A percentile compares a stretch with the other conserved stretches of the same genome.
These are phyloP conservation scores for Aspergillus ustus DNA, from an alignment of 2,329 filamentous ascomycete species.

Conservation along the genomic window DNA sequence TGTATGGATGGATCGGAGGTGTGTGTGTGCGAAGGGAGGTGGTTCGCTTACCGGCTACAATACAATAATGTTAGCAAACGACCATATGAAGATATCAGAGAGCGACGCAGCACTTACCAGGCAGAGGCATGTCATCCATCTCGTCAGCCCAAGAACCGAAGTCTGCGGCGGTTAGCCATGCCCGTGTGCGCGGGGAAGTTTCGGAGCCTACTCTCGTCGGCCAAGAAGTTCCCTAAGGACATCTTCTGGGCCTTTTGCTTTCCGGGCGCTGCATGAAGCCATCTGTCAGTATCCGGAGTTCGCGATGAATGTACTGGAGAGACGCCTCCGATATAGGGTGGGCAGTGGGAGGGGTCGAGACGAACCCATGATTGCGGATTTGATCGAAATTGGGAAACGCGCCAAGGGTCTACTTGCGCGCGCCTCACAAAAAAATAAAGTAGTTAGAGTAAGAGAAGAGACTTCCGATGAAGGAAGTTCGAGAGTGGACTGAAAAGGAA, in stretches of 20 bases:
- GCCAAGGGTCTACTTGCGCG: constrained; percentile 44
- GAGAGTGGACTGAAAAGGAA: constrained; percentile 23
- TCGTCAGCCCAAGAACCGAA: constrained; percentile 98
- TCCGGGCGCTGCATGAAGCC: constrained; percentile 71
- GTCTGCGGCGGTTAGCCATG: constrained; percentile 53
- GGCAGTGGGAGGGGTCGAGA: constrained; percentile 26
- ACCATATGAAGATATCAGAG: neutral
- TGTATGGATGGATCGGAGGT: constrained; percentile 10
- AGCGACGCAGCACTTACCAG: constrained; percentile 61
- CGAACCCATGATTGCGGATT: constrained; percentile 65
- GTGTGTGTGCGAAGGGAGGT: constrained; percentile 12
- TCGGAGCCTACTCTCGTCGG: constrained; percentile 76
- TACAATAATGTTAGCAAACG: constrained; percentile 14
- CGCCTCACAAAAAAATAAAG: constrained; percentile 38
- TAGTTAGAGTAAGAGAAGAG: constrained; percentile 23
- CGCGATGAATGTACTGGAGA: constrained; percentile 14
- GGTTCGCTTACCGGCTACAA: constrained; percentile 38
- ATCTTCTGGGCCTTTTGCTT: constrained; percentile 96
- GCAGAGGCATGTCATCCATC: constrained; percentile 83
- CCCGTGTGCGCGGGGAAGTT: constrained; percentile 22
- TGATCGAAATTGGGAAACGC: constrained; percentile 42
- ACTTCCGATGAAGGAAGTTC: constrained; percentile 29
- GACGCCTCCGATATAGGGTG: constrained; percentile 14
- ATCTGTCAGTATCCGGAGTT: constrained; percentile 50
- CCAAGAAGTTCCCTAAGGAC: constrained; percentile 95